Base-by-base conservation (phyloP, 1,284 basidiomycete species). In the Ustilago cynodontis region DNA sequence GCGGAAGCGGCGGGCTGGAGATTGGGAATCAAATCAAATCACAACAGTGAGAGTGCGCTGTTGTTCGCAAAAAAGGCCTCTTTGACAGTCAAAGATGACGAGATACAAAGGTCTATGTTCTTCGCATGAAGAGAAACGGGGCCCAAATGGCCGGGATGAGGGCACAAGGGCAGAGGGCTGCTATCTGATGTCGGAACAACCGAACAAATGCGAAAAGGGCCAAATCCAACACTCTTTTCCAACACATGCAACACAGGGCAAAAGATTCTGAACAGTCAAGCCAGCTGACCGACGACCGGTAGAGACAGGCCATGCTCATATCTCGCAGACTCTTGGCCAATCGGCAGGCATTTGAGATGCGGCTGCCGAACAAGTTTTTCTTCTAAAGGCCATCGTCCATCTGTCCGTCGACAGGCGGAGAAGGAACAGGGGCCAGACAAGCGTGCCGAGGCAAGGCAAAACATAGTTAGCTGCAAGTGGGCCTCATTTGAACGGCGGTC, bases 241-340 rank as follows among this genome's bases (percentile, higher is more conserved):
- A n/a, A 24, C 1, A 49, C 41, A 43, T 14, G 37, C 10, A 26
- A 39, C 31, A 6, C 31, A 18, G 20, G 6, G 2, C n/a, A 10
- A 16, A 26, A 33, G n/a, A 22, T 20, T 59, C 45, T 45, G 56
- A 47, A 70, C 49, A 69, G 63, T 71, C 68, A 71, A 53, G 22
- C 49, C 39, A 52, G 68, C 61, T 71, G 63, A 71, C 68, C 43
- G 54, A 65, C 59, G 33, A 49, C 28, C 22, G 29, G n/a, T n/a
- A 26, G 28, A 10, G 24, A 53, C 51, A 39, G 26, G 37, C 39
- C 24, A 29, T 26, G 22, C 58, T 55, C 70, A 71, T 71, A 71
- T 71, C 70, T 71, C 63, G 54, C 55, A 71, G 64, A 71, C 50
- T 72, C 70, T 72, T 72, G 70, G 70, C 70, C 70, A 72, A 72